Evolutionary conservation across 768 basidiomycete species (phyloP).

Genomic region (Paxillus ammoniavirescens): DNA sequence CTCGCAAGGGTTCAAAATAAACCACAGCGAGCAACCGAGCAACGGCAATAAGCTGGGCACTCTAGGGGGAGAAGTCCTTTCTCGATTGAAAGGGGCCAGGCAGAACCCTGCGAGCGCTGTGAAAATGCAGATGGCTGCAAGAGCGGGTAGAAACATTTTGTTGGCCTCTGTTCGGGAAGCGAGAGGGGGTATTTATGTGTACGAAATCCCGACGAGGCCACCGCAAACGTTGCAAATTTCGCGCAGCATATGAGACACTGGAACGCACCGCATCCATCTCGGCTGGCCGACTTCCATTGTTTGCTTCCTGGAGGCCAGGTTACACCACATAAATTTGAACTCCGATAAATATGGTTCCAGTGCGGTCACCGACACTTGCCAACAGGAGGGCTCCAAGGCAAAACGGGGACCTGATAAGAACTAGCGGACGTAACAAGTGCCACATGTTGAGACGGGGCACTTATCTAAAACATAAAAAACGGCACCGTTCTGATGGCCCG

Average conservation of each 20-base stretch:
- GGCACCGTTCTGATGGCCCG: no score
- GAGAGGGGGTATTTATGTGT: constrained; percentile 4
- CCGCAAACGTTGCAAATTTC: background rate
- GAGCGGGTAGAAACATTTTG: constrained; percentile 3
- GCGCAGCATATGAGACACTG: no score
- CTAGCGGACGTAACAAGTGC: background rate
- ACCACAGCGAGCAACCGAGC: constrained; percentile 14
- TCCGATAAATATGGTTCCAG: no score
- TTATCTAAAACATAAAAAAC: no score
- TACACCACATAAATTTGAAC: no score
- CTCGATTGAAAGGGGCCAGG: background rate
- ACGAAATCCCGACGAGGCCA: background rate
- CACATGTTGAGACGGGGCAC: background rate
- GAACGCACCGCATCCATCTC: background rate
- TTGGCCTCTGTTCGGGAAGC: background rate
- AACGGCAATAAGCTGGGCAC: constrained; percentile 14
- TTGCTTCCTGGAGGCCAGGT: background rate
- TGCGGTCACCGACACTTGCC: no score
- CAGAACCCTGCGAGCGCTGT: background rate
- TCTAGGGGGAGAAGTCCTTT: background rate
- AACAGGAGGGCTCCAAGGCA: no score
- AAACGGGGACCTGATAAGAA: no score
- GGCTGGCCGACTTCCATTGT: background rate
- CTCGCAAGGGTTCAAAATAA: constrained; percentile 9
- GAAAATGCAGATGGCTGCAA: background rate